Evolutionary conservation across 2,329 filamentous ascomycete genomes (phyloP).

Genomic region (Orbilia quercus): DNA sequence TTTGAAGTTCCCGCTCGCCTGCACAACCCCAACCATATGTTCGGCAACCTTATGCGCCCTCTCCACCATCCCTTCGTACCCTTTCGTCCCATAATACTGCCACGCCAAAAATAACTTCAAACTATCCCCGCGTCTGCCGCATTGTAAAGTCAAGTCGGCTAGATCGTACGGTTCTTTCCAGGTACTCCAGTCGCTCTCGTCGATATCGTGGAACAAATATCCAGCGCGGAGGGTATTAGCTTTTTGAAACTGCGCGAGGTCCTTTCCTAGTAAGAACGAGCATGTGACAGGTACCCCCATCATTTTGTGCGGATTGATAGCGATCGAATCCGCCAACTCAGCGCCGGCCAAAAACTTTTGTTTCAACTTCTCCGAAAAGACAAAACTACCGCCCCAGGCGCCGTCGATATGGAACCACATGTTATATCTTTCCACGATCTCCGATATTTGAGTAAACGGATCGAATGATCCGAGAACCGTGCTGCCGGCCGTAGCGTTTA

Average conservation of each 20-base stretch:
- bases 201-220: slow-evolving; percentile 79
- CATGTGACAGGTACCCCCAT: slow-evolving; percentile 89
- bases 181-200: slow-evolving; percentile 61
- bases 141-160: slow-evolving; percentile 92
- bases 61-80: slow-evolving; percentile 75
- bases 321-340: slow-evolving; percentile 81
- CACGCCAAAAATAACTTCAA: slow-evolving; percentile 89
- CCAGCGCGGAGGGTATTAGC: slow-evolving; percentile 89
- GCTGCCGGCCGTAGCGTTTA: slow-evolving; percentile 94
- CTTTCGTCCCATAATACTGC: slow-evolving; percentile 84
- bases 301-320: slow-evolving; percentile 98
- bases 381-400: slow-evolving; percentile 86
- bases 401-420: slow-evolving; percentile 95
- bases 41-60: slow-evolving; percentile 77
- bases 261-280: slow-evolving; percentile 83
- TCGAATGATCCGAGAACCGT: slow-evolving; percentile 93
- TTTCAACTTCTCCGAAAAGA: slow-evolving; percentile 76
- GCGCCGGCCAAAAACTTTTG: slow-evolving; percentile 74
- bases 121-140: slow-evolving; percentile 84
- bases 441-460: slow-evolving; percentile 76
- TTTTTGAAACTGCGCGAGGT: slow-evolving; percentile 79
- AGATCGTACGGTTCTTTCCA: slow-evolving; percentile 80
- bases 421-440: slow-evolving; percentile 75
- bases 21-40: slow-evolving; percentile 74
- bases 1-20: slow-evolving; percentile 71